Conservation (phyloP, 495 filamentous ascomycete species). For the Tuber microsphaerosporum region DNA sequence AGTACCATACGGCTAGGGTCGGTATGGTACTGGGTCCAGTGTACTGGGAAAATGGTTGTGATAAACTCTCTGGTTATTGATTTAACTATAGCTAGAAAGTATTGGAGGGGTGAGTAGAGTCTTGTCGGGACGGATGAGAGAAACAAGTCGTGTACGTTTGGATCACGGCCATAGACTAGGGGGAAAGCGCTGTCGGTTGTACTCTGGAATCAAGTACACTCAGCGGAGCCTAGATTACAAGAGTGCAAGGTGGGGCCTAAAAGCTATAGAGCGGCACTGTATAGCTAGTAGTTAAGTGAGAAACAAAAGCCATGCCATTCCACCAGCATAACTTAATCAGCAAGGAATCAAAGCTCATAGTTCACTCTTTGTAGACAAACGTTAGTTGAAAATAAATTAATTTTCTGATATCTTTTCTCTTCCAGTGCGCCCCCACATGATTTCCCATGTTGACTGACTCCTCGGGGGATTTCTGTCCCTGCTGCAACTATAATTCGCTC, state of each 20-base stretch:
- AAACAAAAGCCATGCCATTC: background rate
- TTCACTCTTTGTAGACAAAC: slow-evolving; percentile 6
- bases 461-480: slow-evolving; percentile 11
- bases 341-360: background rate
- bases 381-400: slow-evolving; percentile 17
- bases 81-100: background rate
- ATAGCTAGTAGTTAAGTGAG: background rate
- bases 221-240: background rate
- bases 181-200: background rate
- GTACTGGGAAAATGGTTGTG: background rate
- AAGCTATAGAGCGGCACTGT: background rate
- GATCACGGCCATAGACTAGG: background rate
- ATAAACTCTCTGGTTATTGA: background rate
- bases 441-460: background rate
- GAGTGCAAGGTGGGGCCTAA: background rate
- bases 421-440: slow-evolving; percentile 11
- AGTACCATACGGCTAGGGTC: background rate
- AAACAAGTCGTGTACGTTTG: background rate
- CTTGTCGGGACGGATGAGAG: background rate
- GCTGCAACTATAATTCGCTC: background rate
- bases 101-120: background rate
- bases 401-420: slow-evolving; percentile 1
- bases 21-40: background rate
- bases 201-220: background rate
- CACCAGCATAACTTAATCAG: background rate